Evolutionary conservation across 2,329 filamentous ascomycete species (phyloP), one percentile per base, ranked within the genome.

Genomic region (Cryphonectria japonica): DNA sequence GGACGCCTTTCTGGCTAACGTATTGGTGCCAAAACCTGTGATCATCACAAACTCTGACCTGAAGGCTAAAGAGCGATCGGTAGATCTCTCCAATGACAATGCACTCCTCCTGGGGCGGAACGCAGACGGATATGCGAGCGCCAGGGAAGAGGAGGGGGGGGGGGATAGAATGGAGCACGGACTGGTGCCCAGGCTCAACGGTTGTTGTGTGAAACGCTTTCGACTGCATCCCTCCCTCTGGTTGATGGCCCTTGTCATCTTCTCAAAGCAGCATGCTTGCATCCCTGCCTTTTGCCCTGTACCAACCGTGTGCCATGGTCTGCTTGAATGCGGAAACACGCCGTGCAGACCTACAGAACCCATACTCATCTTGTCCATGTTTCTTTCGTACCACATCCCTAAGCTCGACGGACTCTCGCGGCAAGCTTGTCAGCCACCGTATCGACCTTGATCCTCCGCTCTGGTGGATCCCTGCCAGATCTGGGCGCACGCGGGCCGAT

Each of bases 251-350:
- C 70, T 34, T 67, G 70, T 66, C 37, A 60, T 46, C 63, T 50
- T 54, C 46, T 64, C 41, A 62, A 67, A 69, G 59, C 46, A 67
- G 39, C 39, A 63, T 32, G 59, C 63, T 52, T 60, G 57, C 32
- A 68, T 67, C 67, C 70, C 32, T 72, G 41, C 19, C 41, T 34
- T 43, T 43, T 63, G 32, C 16, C 41, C 37, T 61, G n/a, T 63
- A 34, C 66, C 68, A 29, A 66, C 19, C 8, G 11, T 34, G 26
- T 41, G 54, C 26, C 63, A 19, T 50, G 32, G 46, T 39, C 41
- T 63, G 63, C 62, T 64, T 64, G 67, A 50, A 71, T 66, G 34
- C 52, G 70, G 67, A 72, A 69, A 69, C 37, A 50, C 43, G 37
- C 46, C 22, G 26, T 43, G 50, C 26, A 65, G 57, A 9, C 19